Conservation (phyloP, 179 eudicot genomes). For the Pouteria campechiana region DNA sequence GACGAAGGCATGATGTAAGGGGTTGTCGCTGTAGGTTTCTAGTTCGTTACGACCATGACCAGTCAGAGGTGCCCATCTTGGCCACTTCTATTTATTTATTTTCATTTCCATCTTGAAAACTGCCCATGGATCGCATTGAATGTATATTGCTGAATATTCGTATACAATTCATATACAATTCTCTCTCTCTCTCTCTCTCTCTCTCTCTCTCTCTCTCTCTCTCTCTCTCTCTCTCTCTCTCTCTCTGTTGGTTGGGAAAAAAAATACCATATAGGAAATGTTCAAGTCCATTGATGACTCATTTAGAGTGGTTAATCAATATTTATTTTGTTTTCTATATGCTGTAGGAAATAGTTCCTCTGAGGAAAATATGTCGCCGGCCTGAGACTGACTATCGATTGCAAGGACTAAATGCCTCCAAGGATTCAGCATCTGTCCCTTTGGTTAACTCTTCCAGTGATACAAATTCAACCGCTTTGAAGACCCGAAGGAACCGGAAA, state of each 20-base stretch:
- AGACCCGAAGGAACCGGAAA: too few species aligned
- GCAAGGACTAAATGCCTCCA: constrained; percentile 65
- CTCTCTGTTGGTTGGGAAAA: neutral
- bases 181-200: neutral
- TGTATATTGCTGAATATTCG: too few species aligned
- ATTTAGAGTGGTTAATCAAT: too few species aligned
- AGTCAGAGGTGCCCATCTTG: constrained; percentile 57
- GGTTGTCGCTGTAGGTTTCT: constrained; percentile 97
- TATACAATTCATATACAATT: too few species aligned
- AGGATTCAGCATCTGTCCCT: too few species aligned
- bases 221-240: neutral
- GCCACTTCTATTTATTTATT: neutral
- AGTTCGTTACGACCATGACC: constrained; percentile 97
- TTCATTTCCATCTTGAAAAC: neutral
- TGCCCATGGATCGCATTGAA: too few species aligned
- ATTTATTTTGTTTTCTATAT: neutral
- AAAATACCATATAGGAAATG: too few species aligned
- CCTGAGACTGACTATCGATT: constrained; percentile 88
- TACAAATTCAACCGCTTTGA: too few species aligned
- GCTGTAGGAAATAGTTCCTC: constrained; percentile 71
- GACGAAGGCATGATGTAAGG: constrained; percentile 92
- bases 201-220: neutral
- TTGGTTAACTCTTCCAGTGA: too few species aligned
- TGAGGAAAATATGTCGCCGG: constrained; percentile 74
- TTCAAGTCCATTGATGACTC: too few species aligned